Percentiles rank a stretch among this genome's conserved stretches.
Evolutionary conservation across 2,329 filamentous ascomycete species (phyloP).

Genomic region (Colletotrichum scovillei): DNA sequence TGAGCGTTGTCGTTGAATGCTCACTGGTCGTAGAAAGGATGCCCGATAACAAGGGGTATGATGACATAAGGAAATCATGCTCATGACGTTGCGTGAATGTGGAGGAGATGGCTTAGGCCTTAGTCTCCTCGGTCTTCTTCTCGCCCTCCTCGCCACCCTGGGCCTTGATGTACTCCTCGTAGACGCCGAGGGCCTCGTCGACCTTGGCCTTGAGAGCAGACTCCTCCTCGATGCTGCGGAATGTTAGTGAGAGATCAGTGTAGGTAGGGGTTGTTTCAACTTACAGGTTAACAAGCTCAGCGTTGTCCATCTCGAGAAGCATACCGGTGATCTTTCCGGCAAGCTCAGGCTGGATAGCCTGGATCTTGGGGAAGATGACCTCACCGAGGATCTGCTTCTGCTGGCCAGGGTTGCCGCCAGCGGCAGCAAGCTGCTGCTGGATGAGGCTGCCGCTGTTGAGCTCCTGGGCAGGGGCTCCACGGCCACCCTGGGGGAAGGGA

Average conservation of each 20-base stretch:
- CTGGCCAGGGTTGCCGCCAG: conserved; percentile 71
- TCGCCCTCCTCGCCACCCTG: conserved; percentile 69
- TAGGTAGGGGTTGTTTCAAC: conserved; percentile 52
- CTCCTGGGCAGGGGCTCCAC: conserved; percentile 49
- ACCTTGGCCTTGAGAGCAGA: conserved; percentile 93
- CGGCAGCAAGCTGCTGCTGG: conserved; percentile 67
- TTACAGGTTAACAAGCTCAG: conserved; percentile 94
- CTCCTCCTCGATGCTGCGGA: conserved; percentile 87
- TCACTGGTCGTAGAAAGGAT: conserved; percentile 34
- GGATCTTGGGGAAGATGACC: conserved; percentile 98
- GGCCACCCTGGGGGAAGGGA: conserved; percentile 58
- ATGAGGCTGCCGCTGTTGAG: conserved; percentile 52
- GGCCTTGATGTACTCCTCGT: conserved; percentile 98
- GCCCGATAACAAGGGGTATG: conserved; percentile 37
- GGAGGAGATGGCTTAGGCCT: conserved; percentile 48
- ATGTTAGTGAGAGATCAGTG: conserved; percentile 29
- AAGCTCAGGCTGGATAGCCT: conserved; percentile 91
- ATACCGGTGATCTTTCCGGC: conserved; percentile 99
- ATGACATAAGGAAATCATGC: conserved; percentile 37
- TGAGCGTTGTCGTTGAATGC: conserved; percentile 29
- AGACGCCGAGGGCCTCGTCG: conserved; percentile 95
- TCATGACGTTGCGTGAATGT: conserved; percentile 34
- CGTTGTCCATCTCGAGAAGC: conserved; percentile 99
- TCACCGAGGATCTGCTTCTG: conserved; percentile 99
- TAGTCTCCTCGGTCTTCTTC: conserved; percentile 58